Base-by-base conservation (phyloP, 2,329 filamentous ascomycete genomes). In the Sporothrix humicola region DNA sequence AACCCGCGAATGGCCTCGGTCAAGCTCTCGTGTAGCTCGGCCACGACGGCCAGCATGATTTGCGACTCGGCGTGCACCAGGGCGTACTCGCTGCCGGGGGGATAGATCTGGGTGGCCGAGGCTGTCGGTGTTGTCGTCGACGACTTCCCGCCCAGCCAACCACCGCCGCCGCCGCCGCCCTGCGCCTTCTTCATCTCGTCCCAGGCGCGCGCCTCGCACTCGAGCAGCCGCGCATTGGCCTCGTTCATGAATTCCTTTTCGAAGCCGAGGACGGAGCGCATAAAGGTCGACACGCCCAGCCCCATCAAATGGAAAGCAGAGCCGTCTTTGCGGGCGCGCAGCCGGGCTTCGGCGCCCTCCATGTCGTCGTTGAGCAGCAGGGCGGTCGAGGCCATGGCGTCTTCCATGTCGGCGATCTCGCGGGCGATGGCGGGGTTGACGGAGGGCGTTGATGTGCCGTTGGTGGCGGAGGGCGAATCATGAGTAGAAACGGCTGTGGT, bases 261-360 rank as follows among this genome's bases (percentile, higher is more conserved):
- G 78, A 97, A 96, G 1, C 95, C 95, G 0, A 98, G 84, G 2
- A 96, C 91, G 20, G 95, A 94, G 77, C 91, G 88, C 82, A 98
- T 91, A 80, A 98, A 98, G 61, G 89, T 90, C 23, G 94, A 90
- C 48, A 97, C 90, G 71, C 93, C 92, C 77, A 91, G 86, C 44
- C 94, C 95, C 48, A 98, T 87, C 84, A 92, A 85, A 82, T 99
- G 96, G 80, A 97, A 98, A n/a, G 93, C 89, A 6, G 95, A 97
- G 77, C 88, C 87, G 61, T 92, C 91, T 77, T 91, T 88, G 69
- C 88, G 87, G 50, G 97, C 86, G 58, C 90, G 89, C 42, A 99
- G 87, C 61, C 90, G 89, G 74, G 86, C 85, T 82, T 97, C 93
- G 6, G 96, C 96, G 54, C 89, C 90, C 50, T 94, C 92, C 74